Conservation (phyloP, 106 monocot genomes). For the Dendrobium huoshanense region DNA sequence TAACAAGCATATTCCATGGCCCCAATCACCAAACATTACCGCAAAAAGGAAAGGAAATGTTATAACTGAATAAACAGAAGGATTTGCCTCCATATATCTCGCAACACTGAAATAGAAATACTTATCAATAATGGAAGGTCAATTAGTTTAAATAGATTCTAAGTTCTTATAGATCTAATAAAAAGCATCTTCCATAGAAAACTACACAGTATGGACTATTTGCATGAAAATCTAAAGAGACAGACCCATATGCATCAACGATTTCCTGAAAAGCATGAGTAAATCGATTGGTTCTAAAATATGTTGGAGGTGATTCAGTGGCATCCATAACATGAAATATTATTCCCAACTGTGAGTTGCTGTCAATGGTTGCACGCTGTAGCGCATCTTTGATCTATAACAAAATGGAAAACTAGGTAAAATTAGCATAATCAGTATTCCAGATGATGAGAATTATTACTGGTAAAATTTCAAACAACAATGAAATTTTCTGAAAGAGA, state of each 20-base stretch:
- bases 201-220: not conserved
- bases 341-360: constrained; percentile 94
- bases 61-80: constrained; percentile 87
- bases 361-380: constrained; percentile 75
- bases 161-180: not conserved
- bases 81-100: constrained; percentile 94
- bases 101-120: constrained; percentile 68
- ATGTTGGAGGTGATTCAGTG: constrained; percentile 83
- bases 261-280: constrained; percentile 97
- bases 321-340: constrained; percentile 97
- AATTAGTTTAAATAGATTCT: not conserved
- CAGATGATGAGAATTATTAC: not conserved
- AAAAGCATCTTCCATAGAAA: not conserved
- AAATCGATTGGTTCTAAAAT: constrained; percentile 84
- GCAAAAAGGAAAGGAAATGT: constrained; percentile 99
- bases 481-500: not conserved
- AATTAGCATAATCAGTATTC: not conserved
- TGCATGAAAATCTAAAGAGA: constrained; percentile 4
- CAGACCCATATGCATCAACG: constrained; percentile 97
- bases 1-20: constrained; percentile 93
- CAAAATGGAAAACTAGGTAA: not conserved
- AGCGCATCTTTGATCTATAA: constrained; percentile 83
- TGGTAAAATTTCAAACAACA: not conserved
- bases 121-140: constrained; percentile 17
- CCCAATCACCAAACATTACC: constrained; percentile 99